Base-by-base conservation (phyloP, 306 rosid species). In the Trifolium dubium region DNA sequence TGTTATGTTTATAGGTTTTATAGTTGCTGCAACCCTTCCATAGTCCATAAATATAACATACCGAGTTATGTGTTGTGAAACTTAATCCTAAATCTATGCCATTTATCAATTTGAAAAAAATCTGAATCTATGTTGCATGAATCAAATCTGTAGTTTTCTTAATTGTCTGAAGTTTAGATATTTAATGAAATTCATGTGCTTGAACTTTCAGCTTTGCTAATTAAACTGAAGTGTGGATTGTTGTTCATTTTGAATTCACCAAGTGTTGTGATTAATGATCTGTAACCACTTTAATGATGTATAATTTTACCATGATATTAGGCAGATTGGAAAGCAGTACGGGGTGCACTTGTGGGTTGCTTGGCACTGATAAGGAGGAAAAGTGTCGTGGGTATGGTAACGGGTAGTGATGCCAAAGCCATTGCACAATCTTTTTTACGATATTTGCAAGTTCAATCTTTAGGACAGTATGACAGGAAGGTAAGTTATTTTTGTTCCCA, bases 271-370 rank as follows among this genome's bases (percentile, higher is more conserved):
- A 61, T 67, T 39, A 28, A 53, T 84, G 49, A 47, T 71, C 55
- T 41, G 31, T 61, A 68, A 61, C 75, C 37, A 73, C 41, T 64
- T 69, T 54, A n/a, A 67, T 51, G 56, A 72, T 76, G 34, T 34
- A 31, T 50, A 55, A 7, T 78, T 64, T 69, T 77, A 8, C 72
- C 71, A 49, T 60, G 15, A 49, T 9, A 32, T 74, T 74, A 94
- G 99, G 95, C 90, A 88, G 97, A 94, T 86, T 94, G 99, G 99
- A 92, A 85, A 86, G 96, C 97, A 75, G 83, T 92, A 77, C 89
- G 90, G 32, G 99, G 97, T 80, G 96, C 97, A 64, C 92, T 94
- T 75, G 83, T 94, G 79, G 99, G 99, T 71, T 94, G 95, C 89
- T 88, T 92, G 87, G 89, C 93, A 73, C 53, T 92, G 67, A 63